phyloP scores from a whole-genome alignment of 2,329 filamentous ascomycete species.

The Pseudonectria foliicola region DNA sequence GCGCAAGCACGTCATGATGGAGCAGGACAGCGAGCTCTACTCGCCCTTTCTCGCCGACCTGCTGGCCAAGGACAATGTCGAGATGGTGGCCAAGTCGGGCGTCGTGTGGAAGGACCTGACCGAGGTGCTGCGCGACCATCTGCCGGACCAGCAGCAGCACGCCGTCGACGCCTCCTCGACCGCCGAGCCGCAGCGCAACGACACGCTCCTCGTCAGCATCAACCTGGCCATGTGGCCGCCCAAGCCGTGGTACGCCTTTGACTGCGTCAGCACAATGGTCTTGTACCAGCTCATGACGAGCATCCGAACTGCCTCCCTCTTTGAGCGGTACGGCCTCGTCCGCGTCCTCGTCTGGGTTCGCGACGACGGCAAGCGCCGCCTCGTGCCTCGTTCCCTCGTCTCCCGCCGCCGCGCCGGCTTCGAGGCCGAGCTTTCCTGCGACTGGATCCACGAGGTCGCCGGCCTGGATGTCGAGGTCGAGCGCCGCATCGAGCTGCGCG shows the following conservation, averaged over 20 bases:
- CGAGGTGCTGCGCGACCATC: conserved; percentile 40
- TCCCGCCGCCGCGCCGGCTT: conserved; percentile 50
- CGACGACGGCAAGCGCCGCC: conserved; percentile 47
- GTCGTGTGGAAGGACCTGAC: conserved; percentile 54
- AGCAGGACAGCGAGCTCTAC: conserved; percentile 57
- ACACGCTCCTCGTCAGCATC: conserved; percentile 65
- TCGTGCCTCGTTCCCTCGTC: conserved; percentile 55
- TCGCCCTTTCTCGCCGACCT: conserved; percentile 53
- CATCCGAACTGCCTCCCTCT: conserved; percentile 50
- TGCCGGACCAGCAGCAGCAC: conserved; percentile 49
- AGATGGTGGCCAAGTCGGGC: conserved; percentile 48
- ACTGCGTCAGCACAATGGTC: conserved; percentile 51
- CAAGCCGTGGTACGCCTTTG: conserved; percentile 42
- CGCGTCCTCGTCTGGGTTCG: conserved; percentile 70
- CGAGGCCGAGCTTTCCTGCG: conserved; percentile 53
- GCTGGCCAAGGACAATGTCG: conserved; percentile 38
- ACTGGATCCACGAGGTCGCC: conserved; percentile 54
- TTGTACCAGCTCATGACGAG: conserved; percentile 55
- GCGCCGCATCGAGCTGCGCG: conserved; percentile 32
- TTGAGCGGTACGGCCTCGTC: conserved; percentile 72
- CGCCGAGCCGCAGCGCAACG: conserved; percentile 48
- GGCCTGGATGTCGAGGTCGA: conserved; percentile 27
- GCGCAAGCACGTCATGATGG: conserved; percentile 75
- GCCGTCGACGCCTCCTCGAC: conserved; percentile 15
- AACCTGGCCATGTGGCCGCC: conserved; percentile 55